Conservation (phyloP, 2,329 filamentous ascomycete genomes). For the Diplocarpon mali region DNA sequence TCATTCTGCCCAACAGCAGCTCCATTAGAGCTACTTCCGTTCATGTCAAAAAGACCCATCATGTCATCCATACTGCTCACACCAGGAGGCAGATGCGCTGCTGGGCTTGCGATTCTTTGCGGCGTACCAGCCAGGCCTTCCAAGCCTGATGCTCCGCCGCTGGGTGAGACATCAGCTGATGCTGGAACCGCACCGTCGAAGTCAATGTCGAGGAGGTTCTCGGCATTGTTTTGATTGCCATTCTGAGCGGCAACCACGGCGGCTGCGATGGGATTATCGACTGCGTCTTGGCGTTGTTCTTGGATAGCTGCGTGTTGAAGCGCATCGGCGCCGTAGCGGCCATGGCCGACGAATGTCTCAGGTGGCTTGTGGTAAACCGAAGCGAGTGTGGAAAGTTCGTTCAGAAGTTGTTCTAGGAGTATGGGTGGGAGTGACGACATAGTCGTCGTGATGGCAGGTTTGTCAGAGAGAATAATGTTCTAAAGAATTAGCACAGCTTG, state of each 20-base stretch:
- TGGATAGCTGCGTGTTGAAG: conserved; percentile 94
- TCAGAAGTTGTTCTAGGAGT: conserved; percentile 80
- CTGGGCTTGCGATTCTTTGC: conserved; percentile 55
- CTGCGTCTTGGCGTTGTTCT: conserved; percentile 85
- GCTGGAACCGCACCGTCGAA: conserved; percentile 90
- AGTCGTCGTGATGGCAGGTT: conserved; percentile 87
- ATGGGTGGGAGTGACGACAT: conserved; percentile 79
- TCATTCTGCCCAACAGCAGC: conserved; percentile 24
- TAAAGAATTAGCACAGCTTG: conserved; percentile 27
- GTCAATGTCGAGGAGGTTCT: conserved; percentile 93
- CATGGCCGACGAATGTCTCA: conserved; percentile 94
- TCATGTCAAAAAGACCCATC: conserved; percentile 53
- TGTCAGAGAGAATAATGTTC: conserved; percentile 86
- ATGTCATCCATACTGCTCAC: conserved; percentile 68
- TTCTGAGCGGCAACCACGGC: conserved; percentile 60
- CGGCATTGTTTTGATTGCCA: conserved; percentile 64
- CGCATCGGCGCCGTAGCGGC: conserved; percentile 84
- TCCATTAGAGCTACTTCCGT: conserved; percentile 18
- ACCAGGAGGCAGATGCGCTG: conserved; percentile 28
- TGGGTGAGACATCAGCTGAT: conserved; percentile 59
- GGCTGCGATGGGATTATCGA: conserved; percentile 88
- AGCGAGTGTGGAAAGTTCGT: conserved; percentile 84
- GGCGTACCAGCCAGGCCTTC: conserved; percentile 52
- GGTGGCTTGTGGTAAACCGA: conserved; percentile 98
- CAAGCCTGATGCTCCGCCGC: conserved; percentile 36